These are phyloP conservation scores for Lipomyces yamadae DNA, from an alignment of 805 yeast species.

Conservation along the genomic window DNA sequence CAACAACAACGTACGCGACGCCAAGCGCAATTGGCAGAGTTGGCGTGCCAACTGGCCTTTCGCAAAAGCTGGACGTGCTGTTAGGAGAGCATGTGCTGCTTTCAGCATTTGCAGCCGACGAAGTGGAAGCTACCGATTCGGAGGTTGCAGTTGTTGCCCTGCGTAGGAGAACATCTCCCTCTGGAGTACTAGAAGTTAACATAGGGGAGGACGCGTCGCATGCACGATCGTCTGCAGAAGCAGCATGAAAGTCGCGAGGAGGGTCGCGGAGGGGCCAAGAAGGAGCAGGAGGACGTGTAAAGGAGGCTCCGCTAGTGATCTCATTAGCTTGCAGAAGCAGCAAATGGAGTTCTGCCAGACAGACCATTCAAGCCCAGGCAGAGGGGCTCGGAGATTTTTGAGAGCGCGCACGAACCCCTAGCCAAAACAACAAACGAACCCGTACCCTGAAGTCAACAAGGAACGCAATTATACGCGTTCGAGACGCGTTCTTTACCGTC, in stretches of 20 bases:
- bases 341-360: no score
- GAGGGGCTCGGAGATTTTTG: background rate
- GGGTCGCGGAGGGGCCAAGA: background rate
- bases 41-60: constrained; percentile 27
- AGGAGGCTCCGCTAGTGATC: no score
- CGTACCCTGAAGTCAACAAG: no score
- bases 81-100: constrained; percentile 10
- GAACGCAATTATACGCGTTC: no score
- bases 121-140: constrained; percentile 15
- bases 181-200: background rate
- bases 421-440: background rate
- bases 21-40: constrained; percentile 34
- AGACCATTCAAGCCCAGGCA: no score
- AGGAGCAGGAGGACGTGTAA: background rate
- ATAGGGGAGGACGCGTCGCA: background rate
- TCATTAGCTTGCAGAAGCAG: no score
- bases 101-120: constrained; percentile 12
- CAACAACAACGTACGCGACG: constrained; percentile 27
- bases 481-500: no score
- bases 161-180: background rate
- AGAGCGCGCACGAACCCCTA: background rate
- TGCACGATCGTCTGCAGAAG: background rate
- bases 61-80: constrained; percentile 21
- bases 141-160: constrained; percentile 6
- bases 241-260: background rate